Base-by-base conservation (phyloP, 2,329 filamentous ascomycete genomes). In the Aspergillus sergii region DNA sequence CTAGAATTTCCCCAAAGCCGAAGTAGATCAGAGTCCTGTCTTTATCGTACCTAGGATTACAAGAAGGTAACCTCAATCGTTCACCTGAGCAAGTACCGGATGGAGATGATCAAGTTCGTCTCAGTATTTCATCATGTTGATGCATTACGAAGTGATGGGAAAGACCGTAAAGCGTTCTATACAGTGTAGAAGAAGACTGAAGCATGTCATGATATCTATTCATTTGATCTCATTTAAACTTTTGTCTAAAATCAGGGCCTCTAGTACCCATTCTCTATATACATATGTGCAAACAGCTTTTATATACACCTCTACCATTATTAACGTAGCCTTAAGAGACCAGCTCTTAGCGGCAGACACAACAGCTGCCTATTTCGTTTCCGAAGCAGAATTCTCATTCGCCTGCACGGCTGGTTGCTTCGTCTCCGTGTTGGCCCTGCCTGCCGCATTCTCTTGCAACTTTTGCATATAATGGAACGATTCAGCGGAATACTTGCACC, bases 401-500 rank as follows among this genome's bases (percentile, higher is more conserved):
- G 50, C 50, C 30, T n/a, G 26, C 14, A n/a, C 12, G 16, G 14
- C 16, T 34, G 28, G 28, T 10, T 32, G 16, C 28, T 53, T 53
- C 8, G 7, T 34, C 28, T 53, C 28, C 3, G 50, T 21, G 26
- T 34, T 54, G 51, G 30, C 32, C 1, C n/a, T 34, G 51, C 36
- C n/a, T 28, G 30, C 16, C 54, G 54, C 21, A 43, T 58, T 34
- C 48, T 53, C 46, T 45, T 39, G 36, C 28, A 58, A 16, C 34
- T 30, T 56, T 39, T 56, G 39, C 39, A 60, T 26, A 34, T 34
- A 60, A 1, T 39, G 14, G 19, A 34, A 46, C 32, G 57, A 59
- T 46, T 59, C 43, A 16, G 57, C 57, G 10, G 57, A 48, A 39
- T 57, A 60, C 39, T 57, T 60, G 51, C 59, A 60, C 39, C 59